Evolutionary conservation across 495 filamentous ascomycete genomes (phyloP).

Genomic region (Penicillium dipodomyicola): DNA sequence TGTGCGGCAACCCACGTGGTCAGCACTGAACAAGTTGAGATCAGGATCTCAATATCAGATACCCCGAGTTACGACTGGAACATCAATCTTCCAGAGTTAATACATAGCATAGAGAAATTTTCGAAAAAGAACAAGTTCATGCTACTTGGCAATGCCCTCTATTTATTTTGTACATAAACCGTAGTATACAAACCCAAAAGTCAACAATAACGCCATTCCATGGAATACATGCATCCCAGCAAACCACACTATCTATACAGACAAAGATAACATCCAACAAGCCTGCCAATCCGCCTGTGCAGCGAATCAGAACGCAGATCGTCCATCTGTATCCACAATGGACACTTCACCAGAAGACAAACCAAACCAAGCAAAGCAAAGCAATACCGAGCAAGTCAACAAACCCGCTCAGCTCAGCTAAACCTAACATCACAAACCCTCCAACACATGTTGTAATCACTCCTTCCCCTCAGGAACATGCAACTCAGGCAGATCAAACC

Average conservation of each 20-base stretch:
- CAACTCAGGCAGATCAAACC: slow-evolving; percentile 72
- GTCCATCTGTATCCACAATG: neutral
- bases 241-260: neutral
- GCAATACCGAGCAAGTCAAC: too few species aligned
- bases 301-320: neutral
- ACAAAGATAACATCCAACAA: neutral
- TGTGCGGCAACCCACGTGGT: slow-evolving; percentile 1
- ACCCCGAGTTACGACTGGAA: neutral
- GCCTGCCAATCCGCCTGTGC: neutral
- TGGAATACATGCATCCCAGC: slow-evolving; percentile 8
- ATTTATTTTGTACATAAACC: slow-evolving; percentile 11
- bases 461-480: slow-evolving; percentile 25
- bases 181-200: slow-evolving; percentile 16
- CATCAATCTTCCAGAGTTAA: neutral
- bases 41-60: neutral
- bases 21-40: neutral
- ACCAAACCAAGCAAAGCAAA: neutral
- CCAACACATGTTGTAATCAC: neutral
- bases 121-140: neutral
- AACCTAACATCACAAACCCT: neutral
- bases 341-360: neutral
- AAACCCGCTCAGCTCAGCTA: too few species aligned
- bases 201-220: slow-evolving; percentile 12
- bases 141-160: neutral
- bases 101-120: neutral